Evolutionary conservation across 176 grass and related monocot genomes (phyloP), one percentile per base, ranked within the genome.

Genomic region (Microstegium vimineum): DNA sequence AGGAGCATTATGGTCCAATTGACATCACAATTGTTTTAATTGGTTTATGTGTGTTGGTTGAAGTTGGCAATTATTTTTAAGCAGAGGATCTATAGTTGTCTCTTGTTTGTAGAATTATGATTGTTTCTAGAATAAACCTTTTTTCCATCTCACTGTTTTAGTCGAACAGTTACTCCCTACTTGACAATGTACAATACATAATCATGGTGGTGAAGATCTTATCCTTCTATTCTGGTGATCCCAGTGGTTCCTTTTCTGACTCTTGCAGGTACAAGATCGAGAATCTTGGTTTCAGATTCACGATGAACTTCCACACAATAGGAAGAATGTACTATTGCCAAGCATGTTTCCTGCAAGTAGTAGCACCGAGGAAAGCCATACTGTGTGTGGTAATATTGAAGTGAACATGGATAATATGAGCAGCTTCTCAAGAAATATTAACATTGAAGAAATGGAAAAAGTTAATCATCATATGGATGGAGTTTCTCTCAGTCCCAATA

Each of bases 281-380:
- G 93, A 90, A 68, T 82, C 86, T 79, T 98, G 96, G 93, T 86
- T 91, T 61, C 74, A 81, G 43, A 84, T 68, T 47, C 81, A 95
- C 62, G 83, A 91, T 85, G 88, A 98, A 82, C 76, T 98, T 73
- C 89, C 90, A 59, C 17, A 31, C 8, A 22, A 88, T 49, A 91
- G 93, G 82, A 94, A 88, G 46, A 87, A 46, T 88, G 75, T 91
- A 60, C 79, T 98, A 86, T 63, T 91, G 62, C 89, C 91, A 10
- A 93, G 95, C 82, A 98, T 98, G 92, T 98, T 95, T 93, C 90
- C 96, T 62, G 82, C 92, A 86, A 86, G 82, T 32, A 57, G 79
- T 90, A 87, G 56, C 69, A 78, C 12, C 22, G 69, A 82, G 34
- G 86, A 83, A 73, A 78, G 47, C 16, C 52, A 66, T 54, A 33